These are phyloP conservation scores for bread wheat (Triticum aestivum) DNA, from an alignment of 176 grass and related monocot species.

Conservation along the genomic window IWGSC_CS_RefSeq_v2.1 NC_057814.1:507802961-507803460, in stretches of 20 bases:
- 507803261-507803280: neutral
- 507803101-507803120: neutral
- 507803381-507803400: neutral
- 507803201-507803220: neutral
- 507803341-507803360: neutral
- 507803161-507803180: neutral
- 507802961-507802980: neutral
- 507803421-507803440: neutral
- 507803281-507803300: slow-evolving; percentile 3
- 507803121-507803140: neutral
- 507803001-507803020: neutral
- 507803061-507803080: neutral
- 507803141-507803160: slow-evolving; percentile 19
- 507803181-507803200: neutral
- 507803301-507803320: neutral
- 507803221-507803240: neutral
- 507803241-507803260: neutral
- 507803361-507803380: neutral
- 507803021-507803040: slow-evolving; percentile 14
- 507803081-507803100: neutral
- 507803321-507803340: slow-evolving; percentile 4
- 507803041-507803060: slow-evolving; percentile 3
- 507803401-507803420: neutral
- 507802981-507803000: neutral
- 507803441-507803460: neutral